Percentiles rank a stretch among this genome's conserved stretches.
Conservation (phyloP, 2,329 filamentous ascomycete genomes). For the Capronia americana region DNA sequence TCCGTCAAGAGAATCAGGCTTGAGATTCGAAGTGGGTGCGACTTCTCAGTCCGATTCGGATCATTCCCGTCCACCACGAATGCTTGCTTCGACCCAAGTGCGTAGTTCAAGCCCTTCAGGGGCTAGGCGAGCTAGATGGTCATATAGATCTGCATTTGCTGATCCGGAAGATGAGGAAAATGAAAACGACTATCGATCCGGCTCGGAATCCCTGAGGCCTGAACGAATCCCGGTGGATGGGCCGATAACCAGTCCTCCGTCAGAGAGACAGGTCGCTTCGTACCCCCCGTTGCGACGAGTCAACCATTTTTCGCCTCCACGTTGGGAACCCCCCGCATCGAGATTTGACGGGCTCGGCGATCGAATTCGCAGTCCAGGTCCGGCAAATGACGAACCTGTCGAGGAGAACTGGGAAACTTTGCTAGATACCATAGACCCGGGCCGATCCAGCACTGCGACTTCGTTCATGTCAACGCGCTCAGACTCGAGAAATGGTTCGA, state of each 20-base stretch:
- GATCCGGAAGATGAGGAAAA: slow-evolving; percentile 26
- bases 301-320: slow-evolving; percentile 42
- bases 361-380: slow-evolving; percentile 80
- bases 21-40: slow-evolving; percentile 43
- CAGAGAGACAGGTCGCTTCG: slow-evolving; percentile 29
- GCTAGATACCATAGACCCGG: slow-evolving; percentile 78
- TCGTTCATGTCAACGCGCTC: slow-evolving; percentile 75
- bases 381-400: slow-evolving; percentile 47
- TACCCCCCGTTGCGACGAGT: slow-evolving; percentile 43
- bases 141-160: slow-evolving; percentile 8
- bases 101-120: slow-evolving; percentile 17
- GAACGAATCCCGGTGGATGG: slow-evolving; percentile 25
- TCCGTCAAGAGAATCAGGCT: slow-evolving; percentile 46
- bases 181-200: slow-evolving; percentile 48
- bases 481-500: slow-evolving; percentile 49
- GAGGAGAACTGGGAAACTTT: slow-evolving; percentile 79
- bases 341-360: slow-evolving; percentile 78
- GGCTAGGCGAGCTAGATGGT: slow-evolving; percentile 12
- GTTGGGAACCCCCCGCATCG: slow-evolving; percentile 32
- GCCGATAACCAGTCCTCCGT: slow-evolving; percentile 30
- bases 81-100: background rate
- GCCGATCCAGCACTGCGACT: slow-evolving; percentile 80
- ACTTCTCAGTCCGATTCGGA: slow-evolving; percentile 26
- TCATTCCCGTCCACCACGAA: slow-evolving; percentile 15
- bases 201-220: slow-evolving; percentile 41